Conservation (phyloP, 164 flowering plant species). For the Macadamia tetraphylla region DNA sequence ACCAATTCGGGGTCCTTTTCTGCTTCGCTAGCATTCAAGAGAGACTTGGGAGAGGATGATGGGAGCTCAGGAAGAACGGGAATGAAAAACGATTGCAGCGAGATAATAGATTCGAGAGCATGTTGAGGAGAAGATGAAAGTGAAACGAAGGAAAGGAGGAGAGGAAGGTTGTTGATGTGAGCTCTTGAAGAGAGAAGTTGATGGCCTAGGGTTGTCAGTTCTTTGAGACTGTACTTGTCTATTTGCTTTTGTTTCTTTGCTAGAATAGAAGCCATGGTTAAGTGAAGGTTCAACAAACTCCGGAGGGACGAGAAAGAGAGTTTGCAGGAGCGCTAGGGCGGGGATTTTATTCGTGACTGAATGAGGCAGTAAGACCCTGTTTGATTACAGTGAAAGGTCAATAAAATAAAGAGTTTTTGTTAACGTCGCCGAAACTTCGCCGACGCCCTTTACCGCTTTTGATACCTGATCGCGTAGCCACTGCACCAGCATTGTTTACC, state of each 20-base stretch:
- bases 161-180: constrained; percentile 80
- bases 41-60: constrained; percentile 24
- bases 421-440: too few relatives aligned
- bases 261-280: constrained; percentile 21
- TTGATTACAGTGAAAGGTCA: too few relatives aligned
- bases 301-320: too few relatives aligned
- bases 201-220: constrained; percentile 56
- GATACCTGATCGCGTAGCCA: too few relatives aligned
- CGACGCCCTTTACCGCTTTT: too few relatives aligned
- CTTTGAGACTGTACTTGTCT: constrained; percentile 27
- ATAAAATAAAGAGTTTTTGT: too few relatives aligned
- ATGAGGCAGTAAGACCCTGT: too few relatives aligned
- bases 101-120: constrained; percentile 64
- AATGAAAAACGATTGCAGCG: constrained; percentile 81
- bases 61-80: constrained; percentile 61
- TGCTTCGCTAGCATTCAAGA: constrained; percentile 1
- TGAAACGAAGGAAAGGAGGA: constrained; percentile 50
- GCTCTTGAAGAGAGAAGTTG: constrained; percentile 68
- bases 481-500: too few relatives aligned
- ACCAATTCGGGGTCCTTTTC: constrained; percentile 45
- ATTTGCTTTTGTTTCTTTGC: constrained; percentile 28
- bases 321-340: too few relatives aligned
- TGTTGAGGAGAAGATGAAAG: constrained; percentile 46
- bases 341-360: too few relatives aligned
- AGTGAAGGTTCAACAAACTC: too few relatives aligned